phyloP scores from a whole-genome alignment of 192 early-diverging fungal species.

The Mortierella alpina region DNA sequence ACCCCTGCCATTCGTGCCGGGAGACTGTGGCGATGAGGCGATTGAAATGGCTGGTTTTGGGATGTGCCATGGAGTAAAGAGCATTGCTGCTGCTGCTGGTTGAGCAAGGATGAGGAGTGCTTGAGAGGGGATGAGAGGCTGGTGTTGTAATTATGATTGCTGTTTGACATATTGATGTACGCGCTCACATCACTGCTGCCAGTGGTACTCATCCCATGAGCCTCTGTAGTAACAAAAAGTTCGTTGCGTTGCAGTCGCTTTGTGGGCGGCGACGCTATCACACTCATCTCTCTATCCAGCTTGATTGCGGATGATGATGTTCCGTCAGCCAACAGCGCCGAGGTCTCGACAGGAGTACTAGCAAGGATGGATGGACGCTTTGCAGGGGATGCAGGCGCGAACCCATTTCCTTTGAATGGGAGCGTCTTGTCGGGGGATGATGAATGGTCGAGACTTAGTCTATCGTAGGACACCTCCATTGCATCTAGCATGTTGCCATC shows the following conservation, averaged over 20 bases:
- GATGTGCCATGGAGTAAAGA: background rate
- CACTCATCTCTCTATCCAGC: background rate
- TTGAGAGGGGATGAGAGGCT: background rate
- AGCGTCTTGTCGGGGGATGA: too few species aligned
- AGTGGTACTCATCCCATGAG: background rate
- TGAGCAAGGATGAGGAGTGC: background rate
- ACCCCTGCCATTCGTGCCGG: background rate
- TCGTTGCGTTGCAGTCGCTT: slow-evolving; percentile 26
- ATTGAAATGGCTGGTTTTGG: background rate
- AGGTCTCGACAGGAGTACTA: background rate
- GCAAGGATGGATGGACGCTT: background rate
- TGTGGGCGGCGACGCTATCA: background rate
- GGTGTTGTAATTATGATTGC: too few species aligned
- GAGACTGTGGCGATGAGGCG: background rate
- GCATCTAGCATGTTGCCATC: too few species aligned
- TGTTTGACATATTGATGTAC: too few species aligned
- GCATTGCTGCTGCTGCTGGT: slow-evolving; percentile 5
- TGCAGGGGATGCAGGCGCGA: background rate
- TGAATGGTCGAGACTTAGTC: too few species aligned
- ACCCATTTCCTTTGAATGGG: too few species aligned
- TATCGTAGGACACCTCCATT: too few species aligned
- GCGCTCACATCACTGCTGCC: background rate
- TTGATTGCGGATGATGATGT: background rate
- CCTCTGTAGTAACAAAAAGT: slow-evolving; percentile 23
- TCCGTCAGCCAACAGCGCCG: background rate